Evolutionary conservation across 208 protist species (phyloP).

Genomic region (Acanthamoeba castellanii): DNA sequence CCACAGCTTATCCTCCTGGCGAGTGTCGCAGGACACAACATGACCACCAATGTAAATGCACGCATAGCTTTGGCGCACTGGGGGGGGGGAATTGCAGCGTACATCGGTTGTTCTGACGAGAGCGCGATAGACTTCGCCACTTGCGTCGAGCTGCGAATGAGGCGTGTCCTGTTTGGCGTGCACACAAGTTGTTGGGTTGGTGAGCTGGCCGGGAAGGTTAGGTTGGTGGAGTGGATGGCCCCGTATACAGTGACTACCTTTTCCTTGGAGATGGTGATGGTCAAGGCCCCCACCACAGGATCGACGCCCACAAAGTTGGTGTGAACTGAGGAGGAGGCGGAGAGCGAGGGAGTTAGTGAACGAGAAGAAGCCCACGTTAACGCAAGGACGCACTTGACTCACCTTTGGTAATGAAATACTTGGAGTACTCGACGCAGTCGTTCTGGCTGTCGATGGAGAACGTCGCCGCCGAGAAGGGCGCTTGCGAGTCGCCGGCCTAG

Average conservation of each 20-base stretch:
- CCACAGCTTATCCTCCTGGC: background rate
- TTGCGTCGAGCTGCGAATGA: background rate
- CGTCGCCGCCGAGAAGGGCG: constrained; percentile 2
- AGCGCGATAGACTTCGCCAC: background rate
- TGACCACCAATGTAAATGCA: background rate
- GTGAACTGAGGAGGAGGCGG: background rate
- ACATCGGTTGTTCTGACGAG: constrained; percentile 8
- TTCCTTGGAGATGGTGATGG: constrained; percentile 48
- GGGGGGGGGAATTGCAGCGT: background rate
- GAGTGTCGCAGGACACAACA: background rate
- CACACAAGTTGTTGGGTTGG: background rate
- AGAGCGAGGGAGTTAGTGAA: background rate
- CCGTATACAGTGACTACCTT: background rate
- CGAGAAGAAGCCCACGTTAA: background rate
- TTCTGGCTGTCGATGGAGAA: background rate
- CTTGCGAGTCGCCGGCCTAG: background rate
- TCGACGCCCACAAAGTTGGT: constrained; percentile 52
- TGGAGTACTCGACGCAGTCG: constrained; percentile 36
- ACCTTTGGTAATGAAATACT: constrained; percentile 41
- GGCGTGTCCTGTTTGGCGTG: background rate
- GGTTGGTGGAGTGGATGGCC: too few relatives aligned
- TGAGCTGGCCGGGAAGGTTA: background rate
- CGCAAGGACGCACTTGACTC: background rate
- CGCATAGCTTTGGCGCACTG: too few relatives aligned
- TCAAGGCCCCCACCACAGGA: constrained; percentile 1